These are phyloP conservation scores for Tulasnella calospora DNA, from an alignment of 768 basidiomycete genomes.

Conservation along the genomic window DNA sequence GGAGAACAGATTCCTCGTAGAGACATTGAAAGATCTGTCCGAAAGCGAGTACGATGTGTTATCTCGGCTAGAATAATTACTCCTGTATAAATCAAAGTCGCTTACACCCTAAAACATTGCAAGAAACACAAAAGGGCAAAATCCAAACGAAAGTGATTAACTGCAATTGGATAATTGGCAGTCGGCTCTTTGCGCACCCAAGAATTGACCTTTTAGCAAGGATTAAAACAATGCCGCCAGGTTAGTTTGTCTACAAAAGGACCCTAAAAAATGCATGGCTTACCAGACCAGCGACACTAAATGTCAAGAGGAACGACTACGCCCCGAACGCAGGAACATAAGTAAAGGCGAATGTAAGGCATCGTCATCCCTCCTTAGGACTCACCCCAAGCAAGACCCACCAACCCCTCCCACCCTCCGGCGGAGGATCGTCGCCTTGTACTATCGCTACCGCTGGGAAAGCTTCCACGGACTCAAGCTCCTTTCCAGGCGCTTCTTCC, in stretches of 20 bases:
- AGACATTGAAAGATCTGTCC: slow-evolving; percentile 7
- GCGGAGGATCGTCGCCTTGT: not conserved
- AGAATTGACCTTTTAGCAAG: not conserved
- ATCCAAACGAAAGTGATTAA: not conserved
- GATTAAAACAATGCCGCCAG: not conserved
- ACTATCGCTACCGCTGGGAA: not conserved
- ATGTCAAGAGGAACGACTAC: not conserved
- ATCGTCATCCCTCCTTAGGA: not conserved
- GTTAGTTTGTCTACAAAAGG: not conserved
- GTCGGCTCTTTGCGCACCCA: not conserved
- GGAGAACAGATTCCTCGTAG: slow-evolving; percentile 12
- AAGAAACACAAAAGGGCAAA: not conserved
- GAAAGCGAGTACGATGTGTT: not conserved
- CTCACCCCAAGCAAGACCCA: not conserved
- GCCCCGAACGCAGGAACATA: not conserved
- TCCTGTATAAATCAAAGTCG: not conserved
- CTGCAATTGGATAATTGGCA: not conserved
- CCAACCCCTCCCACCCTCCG: not conserved
- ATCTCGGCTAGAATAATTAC: not conserved
- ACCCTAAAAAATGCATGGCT: not conserved
- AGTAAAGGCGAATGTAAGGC: not conserved
- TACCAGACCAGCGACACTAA: not conserved
- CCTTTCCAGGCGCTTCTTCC: not conserved
- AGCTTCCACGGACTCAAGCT: not conserved
- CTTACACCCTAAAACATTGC: not conserved